These are phyloP conservation scores for Xylaria polymorpha DNA, from an alignment of 2,329 filamentous ascomycete species.

Conservation along the genomic window DNA sequence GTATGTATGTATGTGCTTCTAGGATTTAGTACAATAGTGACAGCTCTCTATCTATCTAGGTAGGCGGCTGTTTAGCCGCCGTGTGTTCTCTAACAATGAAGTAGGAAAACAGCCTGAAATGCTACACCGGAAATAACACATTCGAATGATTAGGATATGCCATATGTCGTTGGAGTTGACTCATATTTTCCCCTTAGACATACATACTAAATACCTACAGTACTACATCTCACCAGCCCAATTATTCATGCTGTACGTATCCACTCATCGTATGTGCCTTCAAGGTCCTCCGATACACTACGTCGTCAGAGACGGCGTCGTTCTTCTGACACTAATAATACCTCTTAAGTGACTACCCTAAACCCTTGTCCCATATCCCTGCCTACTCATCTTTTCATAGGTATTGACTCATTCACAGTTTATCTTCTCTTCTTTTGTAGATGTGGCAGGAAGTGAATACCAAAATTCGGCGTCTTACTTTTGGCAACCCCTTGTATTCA, in stretches of 20 bases:
- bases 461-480: background rate
- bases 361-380: constrained; percentile 6
- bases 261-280: background rate
- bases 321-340: constrained; percentile 9
- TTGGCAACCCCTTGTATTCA: background rate
- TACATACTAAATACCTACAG: no score
- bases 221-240: background rate
- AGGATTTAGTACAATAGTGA: no score
- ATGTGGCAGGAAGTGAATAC: background rate
- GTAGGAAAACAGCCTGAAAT: constrained; percentile 30
- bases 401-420: constrained; percentile 25
- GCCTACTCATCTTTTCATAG: background rate
- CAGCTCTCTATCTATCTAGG: background rate
- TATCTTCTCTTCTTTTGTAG: constrained; percentile 14
- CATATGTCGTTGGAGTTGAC: constrained; percentile 14
- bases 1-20: no score
- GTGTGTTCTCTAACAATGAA: constrained; percentile 5
- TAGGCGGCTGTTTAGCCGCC: background rate
- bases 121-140: constrained; percentile 2
- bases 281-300: background rate
- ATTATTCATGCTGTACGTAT: background rate
- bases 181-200: constrained; percentile 4
- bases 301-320: background rate
- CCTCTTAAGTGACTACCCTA: constrained; percentile 8
- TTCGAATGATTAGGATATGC: background rate